Evolutionary conservation across 2,329 filamentous ascomycete species (phyloP), one percentile per base, ranked within the genome.

Genomic region (Coleophoma eucalyptorum): DNA sequence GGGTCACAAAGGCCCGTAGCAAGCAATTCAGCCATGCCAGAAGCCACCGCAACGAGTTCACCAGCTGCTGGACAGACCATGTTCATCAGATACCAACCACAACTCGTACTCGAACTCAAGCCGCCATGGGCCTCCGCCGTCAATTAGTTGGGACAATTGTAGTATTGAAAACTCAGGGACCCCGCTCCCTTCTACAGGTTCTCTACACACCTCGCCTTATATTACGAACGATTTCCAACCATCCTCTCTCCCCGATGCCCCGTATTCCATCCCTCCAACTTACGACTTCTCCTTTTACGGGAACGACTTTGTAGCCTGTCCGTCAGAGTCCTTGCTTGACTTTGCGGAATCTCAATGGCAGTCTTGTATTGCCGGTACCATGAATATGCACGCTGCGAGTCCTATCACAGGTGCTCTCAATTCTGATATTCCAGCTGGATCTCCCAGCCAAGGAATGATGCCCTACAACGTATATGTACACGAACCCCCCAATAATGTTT

Each of bases 1-100:
- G 57, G 58, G 58, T 60, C 58, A 37, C 43, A 31, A 35, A 35
- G 56, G 57, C 57, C 58, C 57, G 53, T 59, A 50, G n/a, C 37
- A 53, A 55, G 54, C 49, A 50, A 59, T 60, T 54, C 56, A 53
- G 50, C 47, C 34, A 58, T 60, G 55, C 26, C 49, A 20, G 33
- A 35, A 42, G n/a, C 54, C 40, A 55, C 49, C 34, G 34, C 40
- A 34, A 47, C 49, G 49, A 49, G 46, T 33, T 43, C 46, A 43
- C 16, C 43, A n/a, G 46, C 43, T 26, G 26, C 26, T 26, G 2
- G 26, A 2, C 26, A 26, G 26, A 8, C 26, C 26, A 26, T 26
- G 6, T 5, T 26, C 26, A 26, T 26, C 26, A 5, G 26, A 26
- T 8, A 26, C 26, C 26, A 26, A 3, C 26, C 26, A 26, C 26